These are phyloP conservation scores for Lecanoromycetidae sp. DNA, from an alignment of 2,329 filamentous ascomycete genomes.

Conservation along the genomic window DNA sequence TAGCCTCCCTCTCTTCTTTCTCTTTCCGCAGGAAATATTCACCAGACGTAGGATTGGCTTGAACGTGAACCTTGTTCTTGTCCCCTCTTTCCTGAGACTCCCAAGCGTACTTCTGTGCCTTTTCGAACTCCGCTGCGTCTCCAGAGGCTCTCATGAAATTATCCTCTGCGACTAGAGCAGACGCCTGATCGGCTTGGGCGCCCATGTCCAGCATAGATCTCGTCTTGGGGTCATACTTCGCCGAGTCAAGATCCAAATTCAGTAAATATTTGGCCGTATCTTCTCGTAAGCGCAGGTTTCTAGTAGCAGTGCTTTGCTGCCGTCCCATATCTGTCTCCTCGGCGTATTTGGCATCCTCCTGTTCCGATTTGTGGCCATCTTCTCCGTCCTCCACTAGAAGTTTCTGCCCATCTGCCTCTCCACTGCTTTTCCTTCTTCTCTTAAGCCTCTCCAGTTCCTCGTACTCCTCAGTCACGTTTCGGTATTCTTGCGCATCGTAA, in stretches of 20 bases:
- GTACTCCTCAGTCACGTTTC: conserved; percentile 76
- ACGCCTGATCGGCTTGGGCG: conserved; percentile 65
- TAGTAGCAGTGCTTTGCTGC: conserved; percentile 78
- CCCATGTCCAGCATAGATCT: conserved; percentile 79
- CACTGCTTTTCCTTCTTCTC: conserved; percentile 38
- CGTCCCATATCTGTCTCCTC: conserved; percentile 96
- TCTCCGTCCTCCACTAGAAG: conserved; percentile 32
- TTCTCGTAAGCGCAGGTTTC: conserved; percentile 82
- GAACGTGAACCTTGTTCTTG: conserved; percentile 71
- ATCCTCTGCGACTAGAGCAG: conserved; percentile 78
- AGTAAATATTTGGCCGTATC: conserved; percentile 95
- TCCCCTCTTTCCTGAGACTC: conserved; percentile 77
- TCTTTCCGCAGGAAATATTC: conserved; percentile 75
- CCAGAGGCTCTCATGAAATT: conserved; percentile 81
- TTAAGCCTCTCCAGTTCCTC: conserved; percentile 71
- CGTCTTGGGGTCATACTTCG: conserved; percentile 96
- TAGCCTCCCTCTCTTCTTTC: conserved; percentile 56
- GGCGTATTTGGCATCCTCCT: conserved; percentile 56
- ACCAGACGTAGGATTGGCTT: conserved; percentile 91
- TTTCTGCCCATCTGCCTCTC: conserved; percentile 38
- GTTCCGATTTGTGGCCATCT: conserved; percentile 25
- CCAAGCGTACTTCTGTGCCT: conserved; percentile 83
- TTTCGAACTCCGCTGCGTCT: conserved; percentile 85
- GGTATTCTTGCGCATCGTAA: conserved; percentile 83
- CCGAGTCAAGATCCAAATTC: conserved; percentile 89